Conservation (phyloP, 495 filamentous ascomycete species). For the Aeminium ludgeri region DNA sequence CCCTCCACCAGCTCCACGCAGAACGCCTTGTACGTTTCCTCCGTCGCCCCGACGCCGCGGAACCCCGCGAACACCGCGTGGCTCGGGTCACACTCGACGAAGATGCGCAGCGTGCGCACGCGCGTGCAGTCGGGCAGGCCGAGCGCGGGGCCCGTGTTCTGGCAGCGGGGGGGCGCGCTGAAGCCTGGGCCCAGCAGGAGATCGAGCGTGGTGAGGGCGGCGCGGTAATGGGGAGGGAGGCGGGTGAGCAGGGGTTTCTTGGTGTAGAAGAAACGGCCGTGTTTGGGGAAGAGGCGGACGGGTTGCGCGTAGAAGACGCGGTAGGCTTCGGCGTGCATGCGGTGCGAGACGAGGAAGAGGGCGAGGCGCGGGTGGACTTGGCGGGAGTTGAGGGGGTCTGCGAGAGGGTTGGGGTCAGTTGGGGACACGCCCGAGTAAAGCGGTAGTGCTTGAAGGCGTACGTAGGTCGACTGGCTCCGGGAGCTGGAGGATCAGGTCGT, state of each 20-base stretch:
- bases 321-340: conserved; percentile 54
- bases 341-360: conserved; percentile 45
- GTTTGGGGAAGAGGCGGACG: conserved; percentile 60
- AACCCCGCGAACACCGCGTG: conserved; percentile 58
- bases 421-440: too few relatives aligned
- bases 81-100: conserved; percentile 58
- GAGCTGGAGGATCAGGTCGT: conserved; percentile 41
- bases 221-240: conserved; percentile 47
- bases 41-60: conserved; percentile 32
- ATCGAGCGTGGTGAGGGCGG: conserved; percentile 50
- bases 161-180: conserved; percentile 54
- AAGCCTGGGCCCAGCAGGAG: conserved; percentile 69
- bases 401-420: background rate
- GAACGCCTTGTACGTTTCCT: conserved; percentile 63
- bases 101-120: conserved; percentile 50
- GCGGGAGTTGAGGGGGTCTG: conserved; percentile 45
- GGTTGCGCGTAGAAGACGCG: conserved; percentile 62
- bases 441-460: too few relatives aligned
- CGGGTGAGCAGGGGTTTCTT: conserved; percentile 48
- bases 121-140: conserved; percentile 47
- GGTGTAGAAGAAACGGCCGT: conserved; percentile 49
- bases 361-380: conserved; percentile 37
- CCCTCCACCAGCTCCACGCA: conserved; percentile 38
- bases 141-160: conserved; percentile 49
- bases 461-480: conserved; percentile 46